Evolutionary conservation across 257 asterid species (phyloP), one percentile per base, ranked within the genome.

Genomic region (Gentiana dahurica): DNA sequence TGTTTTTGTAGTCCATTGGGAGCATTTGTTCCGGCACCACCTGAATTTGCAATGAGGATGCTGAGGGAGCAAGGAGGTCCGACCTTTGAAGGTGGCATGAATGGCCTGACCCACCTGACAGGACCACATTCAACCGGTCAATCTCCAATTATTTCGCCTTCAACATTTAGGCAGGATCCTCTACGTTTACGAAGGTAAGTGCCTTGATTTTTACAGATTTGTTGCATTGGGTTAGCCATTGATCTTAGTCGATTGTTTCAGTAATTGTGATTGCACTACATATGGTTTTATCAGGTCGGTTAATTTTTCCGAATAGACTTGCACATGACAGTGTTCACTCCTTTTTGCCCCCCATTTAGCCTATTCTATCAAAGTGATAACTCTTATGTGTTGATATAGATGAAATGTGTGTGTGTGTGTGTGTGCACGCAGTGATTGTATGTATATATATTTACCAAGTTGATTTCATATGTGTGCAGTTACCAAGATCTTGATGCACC

Each of bases 401-500:
- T 24, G 24, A 24, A 24, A 24, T 24, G 24, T 24, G 24, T 24
- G 24, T 24, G 24, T 24, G 24, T 24, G 24, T 15, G 24, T 24
- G 24, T 24, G 24, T 24, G 24, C 24, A 24, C 24, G 24, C 24
- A 24, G 24, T 24, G 24, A 24, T 24, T 24, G 24, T 24, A 24
- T 24, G 24, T 24, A 24, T 60, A 24, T 24, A 24, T 24, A 24
- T 24, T 24, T 24, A 24, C 24, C 24, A 24, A 24, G 24, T 24
- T 24, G 24, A 24, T 24, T 24, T 24, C 38, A 59, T 51, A 48
- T 65, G 55, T 45, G 55, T 63, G 78, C 95, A 92, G 98, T 84
- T 92, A 92, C 64, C 87, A 85, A 69, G 98, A 88, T 70, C 87
- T 92, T 70, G 98, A 92, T 80, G 98, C 97, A 46, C 98, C 98